phyloP scores from a whole-genome alignment of 2,329 filamentous ascomycete genomes.

The Intubia oerlemansii region DNA sequence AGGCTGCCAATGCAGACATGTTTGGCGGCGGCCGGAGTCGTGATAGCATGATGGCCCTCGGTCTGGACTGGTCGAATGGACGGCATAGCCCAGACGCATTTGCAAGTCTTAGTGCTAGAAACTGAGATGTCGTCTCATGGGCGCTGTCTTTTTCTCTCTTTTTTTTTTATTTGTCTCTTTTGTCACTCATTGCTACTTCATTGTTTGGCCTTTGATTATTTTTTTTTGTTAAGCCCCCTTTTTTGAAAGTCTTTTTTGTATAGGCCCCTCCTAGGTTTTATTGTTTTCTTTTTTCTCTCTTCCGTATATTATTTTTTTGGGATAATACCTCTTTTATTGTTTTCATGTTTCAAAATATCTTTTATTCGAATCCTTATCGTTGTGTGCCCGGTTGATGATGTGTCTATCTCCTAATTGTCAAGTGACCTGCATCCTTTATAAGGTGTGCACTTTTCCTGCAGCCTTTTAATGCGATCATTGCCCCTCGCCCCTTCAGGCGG shows the following conservation, averaged over 20 bases:
- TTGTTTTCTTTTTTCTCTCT: not conserved
- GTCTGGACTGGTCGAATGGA: slow-evolving; percentile 44
- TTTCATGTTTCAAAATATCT: too few relatives aligned
- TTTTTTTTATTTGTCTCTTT: too few relatives aligned
- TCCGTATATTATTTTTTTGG: not conserved
- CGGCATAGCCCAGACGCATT: slow-evolving; percentile 65
- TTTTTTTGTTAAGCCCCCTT: not conserved
- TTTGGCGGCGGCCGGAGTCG: slow-evolving; percentile 31
- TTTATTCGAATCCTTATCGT: too few relatives aligned
- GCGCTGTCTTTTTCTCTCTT: not conserved
- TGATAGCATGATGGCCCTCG: slow-evolving; percentile 50
- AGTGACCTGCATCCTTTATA: too few relatives aligned
- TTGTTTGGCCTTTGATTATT: not conserved
- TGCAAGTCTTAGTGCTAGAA: slow-evolving; percentile 47
- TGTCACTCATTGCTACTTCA: too few relatives aligned
- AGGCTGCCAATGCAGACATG: slow-evolving; percentile 3
- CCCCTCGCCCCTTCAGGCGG: too few relatives aligned
- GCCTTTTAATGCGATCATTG: too few relatives aligned
- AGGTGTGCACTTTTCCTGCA: too few relatives aligned
- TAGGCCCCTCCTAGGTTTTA: not conserved
- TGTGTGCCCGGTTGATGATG: too few relatives aligned
- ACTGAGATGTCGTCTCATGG: slow-evolving; percentile 16
- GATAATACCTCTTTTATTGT: not conserved
- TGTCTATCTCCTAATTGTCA: too few relatives aligned
- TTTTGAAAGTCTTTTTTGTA: not conserved